phyloP scores from a whole-genome alignment of 352 stramenopile genomes.

The Phytophthora colocasiae region DNA sequence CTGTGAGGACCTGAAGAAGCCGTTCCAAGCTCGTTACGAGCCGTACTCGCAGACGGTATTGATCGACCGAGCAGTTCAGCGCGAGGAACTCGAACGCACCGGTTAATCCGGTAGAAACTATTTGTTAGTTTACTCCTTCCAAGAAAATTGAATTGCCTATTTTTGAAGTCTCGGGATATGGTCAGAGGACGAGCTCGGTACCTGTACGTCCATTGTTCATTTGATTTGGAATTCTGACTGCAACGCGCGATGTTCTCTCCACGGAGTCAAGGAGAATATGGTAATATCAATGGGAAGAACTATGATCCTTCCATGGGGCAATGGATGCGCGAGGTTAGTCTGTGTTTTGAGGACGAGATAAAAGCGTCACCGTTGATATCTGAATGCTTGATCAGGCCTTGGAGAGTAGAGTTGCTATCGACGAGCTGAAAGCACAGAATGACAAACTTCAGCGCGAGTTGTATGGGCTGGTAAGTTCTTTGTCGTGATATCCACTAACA shows the following conservation, averaged over 20 bases:
- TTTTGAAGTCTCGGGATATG: constrained; percentile 25
- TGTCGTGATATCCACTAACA: background rate
- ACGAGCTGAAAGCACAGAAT: constrained; percentile 62
- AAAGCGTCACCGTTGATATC: constrained; percentile 6
- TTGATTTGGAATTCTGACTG: constrained; percentile 28
- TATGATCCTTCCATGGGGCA: constrained; percentile 59
- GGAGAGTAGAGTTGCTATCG: constrained; percentile 57
- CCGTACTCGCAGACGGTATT: constrained; percentile 91
- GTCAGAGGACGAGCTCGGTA: constrained; percentile 26
- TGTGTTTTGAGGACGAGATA: background rate
- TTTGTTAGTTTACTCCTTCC: background rate
- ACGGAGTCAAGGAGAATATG: constrained; percentile 31
- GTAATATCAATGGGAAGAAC: constrained; percentile 41
- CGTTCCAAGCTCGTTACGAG: constrained; percentile 96
- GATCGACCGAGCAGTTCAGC: constrained; percentile 75
- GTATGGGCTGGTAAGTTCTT: constrained; percentile 51
- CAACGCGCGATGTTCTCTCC: constrained; percentile 44
- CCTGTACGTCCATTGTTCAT: background rate
- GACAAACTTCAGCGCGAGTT: constrained; percentile 68
- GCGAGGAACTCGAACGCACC: constrained; percentile 48
- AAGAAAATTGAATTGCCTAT: constrained; percentile 19
- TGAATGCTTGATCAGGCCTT: constrained; percentile 40
- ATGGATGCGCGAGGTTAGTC: constrained; percentile 71
- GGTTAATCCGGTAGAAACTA: background rate
- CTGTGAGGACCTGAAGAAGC: constrained; percentile 94